Base-by-base conservation (phyloP, 2,329 filamentous ascomycete genomes). In the Fusarium devonianum region DNA sequence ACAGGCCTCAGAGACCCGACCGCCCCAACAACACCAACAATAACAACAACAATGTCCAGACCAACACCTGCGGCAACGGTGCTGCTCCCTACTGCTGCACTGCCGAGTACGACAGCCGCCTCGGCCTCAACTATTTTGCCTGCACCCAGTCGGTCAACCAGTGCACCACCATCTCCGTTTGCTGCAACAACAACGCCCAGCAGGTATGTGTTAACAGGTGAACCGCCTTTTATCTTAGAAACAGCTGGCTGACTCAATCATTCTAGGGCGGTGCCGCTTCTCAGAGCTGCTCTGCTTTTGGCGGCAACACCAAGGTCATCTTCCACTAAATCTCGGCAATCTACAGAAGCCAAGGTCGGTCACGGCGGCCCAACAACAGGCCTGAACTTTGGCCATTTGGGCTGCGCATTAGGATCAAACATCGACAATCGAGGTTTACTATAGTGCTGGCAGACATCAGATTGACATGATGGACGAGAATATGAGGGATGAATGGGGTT, bases 1-100 rank as follows among this genome's bases (percentile, higher is more conserved):
- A 19, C 14, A 14, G 19, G 5, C 18, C 22, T 18, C 6, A 4
- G 5, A 21, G 28, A 9, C 35, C 23, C 12, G 13, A n/a, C 34
- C 21, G n/a, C 10, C 10, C n/a, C 29, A n/a, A 6, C 28, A 19
- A 13, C 14, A 30, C 16, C 38, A 35, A 32, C 30, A 40, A 50
- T 22, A 23, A 13, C 14, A 30, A 16, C 38, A 35, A 32, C 30
- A 40, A 50, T 22, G 17, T 25, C 23, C 14, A 16, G 13, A 30
- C 17, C 25, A 21, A 8, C 9, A 34, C 30, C 4, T 46, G 48
- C 21, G 30, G 34, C 17, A 22, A 7, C 6, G 28, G 37, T 5
- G 1, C 3, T n/a, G 5, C n/a, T 10, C 30, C 34, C 4, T 58
- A 48, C 56, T 60, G 56, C 42, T 60, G 56, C 4, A 28, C 12